Evolutionary conservation across 2,329 filamentous ascomycete species (phyloP), one percentile per base, ranked within the genome.

Genomic region (Ceratocystis harringtonii): DNA sequence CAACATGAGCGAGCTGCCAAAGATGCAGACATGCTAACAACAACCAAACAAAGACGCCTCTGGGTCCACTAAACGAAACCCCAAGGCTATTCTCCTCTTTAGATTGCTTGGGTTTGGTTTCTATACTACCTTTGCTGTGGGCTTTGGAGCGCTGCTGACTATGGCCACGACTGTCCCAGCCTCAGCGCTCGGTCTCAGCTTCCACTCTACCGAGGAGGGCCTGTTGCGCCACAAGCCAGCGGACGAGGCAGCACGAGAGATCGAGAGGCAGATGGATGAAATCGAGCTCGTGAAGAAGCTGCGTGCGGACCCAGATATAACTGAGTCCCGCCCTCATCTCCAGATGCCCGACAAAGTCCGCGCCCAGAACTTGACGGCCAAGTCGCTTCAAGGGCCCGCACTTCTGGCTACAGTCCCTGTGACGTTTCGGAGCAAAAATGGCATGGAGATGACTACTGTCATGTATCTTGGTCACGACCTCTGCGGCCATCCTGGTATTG

Each of bases 401-500:
- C 87, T 84, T 74, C 84, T 99, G 68, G 84, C 84, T 2, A 88
- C 96, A 0, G 92, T 92, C 2, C 91, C 92, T 1, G 80, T 90
- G 58, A 82, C 84, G 5, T 97, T 92, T 80, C 80, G 78, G 64
- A 88, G 94, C 70, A 80, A 82, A 25, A 82, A 80, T 32, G 88
- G 89, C 64, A 86, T 84, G 76, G 82, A 80, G 62, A 77, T 89
- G 65, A 84, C 92, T 5, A 83, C 85, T 15, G 81, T 97, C 52
- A 81, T 86, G 64, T 92, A 65, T 32, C 25, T 96, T 0, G 92
- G 92, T 1, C 76, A 80, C 1, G 85, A 89, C 70, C 78, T 97
- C 50, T 96, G 90, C 73, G 92, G 92, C 1, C 92, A 97, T 74
- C 89, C 90, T 3, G 90, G 89, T 2, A 90, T 97, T 68, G 83